A percentile compares a stretch with the other conserved stretches of the same genome.
Conservation (phyloP, 306 rosid genomes). For the Oemleria cerasiformis region DNA sequence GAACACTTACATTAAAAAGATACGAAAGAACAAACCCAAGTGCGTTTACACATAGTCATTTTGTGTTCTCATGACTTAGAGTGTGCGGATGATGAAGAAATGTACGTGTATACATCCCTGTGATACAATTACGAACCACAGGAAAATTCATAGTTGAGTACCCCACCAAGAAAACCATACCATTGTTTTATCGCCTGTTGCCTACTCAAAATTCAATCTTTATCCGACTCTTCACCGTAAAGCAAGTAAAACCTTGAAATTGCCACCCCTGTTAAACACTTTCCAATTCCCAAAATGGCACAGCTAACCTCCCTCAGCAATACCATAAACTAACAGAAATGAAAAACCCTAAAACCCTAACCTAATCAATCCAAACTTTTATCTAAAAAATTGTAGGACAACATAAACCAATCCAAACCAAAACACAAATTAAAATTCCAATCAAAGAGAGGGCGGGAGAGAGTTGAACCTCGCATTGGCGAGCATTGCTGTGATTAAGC, state of each 20-base stretch:
- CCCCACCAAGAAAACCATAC: neutral
- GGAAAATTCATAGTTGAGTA: neutral
- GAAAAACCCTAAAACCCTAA: slow-evolving; percentile 3
- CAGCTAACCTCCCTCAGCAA: neutral
- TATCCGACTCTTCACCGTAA: neutral
- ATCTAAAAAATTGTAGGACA: neutral
- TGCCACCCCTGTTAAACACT: neutral
- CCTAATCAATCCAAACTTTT: neutral
- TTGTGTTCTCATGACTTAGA: neutral
- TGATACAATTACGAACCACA: neutral
- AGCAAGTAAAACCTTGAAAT: neutral
- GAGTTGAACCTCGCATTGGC: slow-evolving; percentile 90
- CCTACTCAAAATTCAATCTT: neutral
- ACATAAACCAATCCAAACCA: neutral
- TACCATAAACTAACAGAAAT: neutral
- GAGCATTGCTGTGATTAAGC: slow-evolving; percentile 99
- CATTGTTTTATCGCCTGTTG: neutral
- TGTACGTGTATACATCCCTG: neutral
- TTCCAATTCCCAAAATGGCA: neutral
- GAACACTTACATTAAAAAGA: neutral
- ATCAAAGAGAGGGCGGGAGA: slow-evolving; percentile 7
- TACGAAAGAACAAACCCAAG: neutral
- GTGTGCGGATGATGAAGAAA: neutral
- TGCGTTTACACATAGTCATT: neutral
- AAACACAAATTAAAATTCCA: neutral